Base-by-base conservation (phyloP, 2,329 filamentous ascomycete species). In the Coniochaeta pulveracea region DNA sequence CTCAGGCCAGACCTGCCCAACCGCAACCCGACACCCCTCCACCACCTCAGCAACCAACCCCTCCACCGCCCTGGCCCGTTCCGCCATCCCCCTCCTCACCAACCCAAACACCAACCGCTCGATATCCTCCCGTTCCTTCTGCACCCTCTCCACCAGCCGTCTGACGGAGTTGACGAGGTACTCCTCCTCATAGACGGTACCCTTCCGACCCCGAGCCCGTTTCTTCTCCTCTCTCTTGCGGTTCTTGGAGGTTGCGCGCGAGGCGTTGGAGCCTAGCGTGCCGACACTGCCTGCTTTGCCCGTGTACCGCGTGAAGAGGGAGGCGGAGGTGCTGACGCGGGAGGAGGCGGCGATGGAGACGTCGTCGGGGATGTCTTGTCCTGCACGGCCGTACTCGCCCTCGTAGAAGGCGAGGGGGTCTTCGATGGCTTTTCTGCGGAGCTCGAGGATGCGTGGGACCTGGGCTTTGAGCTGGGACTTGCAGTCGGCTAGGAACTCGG, bases 161-260 rank as follows among this genome's bases (percentile, higher is more conserved):
- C 80, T 73, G 22, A 96, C 77, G 44, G 80, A 89, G 54, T 88
- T 91, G 37, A 94, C 79, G 5, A 98, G 72, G 55, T 98, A 98
- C 56, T 96, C 91, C 51, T 96, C 89, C 56, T 98, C 91, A 55
- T 98, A 98, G 5, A 98, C 84, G 11, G 85, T 94, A 9, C 91
- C 91, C 64, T 96, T 96, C 55, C 94, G 89, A 16, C 91, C 91
- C 6, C 85, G 68, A 1, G 91, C 91, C 11, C 89, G 76, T 69
- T 98, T 98, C 55, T 93, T 77, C 64, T 98, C 91, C 57, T 98
- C 91, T 14, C 86, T 71, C 16, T 80, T 69, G 34, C 86, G 76
- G 51, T 93, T 95, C 65, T 91, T 93, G 50, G 76, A 82, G 25
- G 85, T 94, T 37, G 81, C 81, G 10, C 86, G 72, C 32, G 77